Evolutionary conservation across 1,284 basidiomycete genomes (phyloP), one percentile per base, ranked within the genome.

Genomic region (Leccinum subrobustum): DNA sequence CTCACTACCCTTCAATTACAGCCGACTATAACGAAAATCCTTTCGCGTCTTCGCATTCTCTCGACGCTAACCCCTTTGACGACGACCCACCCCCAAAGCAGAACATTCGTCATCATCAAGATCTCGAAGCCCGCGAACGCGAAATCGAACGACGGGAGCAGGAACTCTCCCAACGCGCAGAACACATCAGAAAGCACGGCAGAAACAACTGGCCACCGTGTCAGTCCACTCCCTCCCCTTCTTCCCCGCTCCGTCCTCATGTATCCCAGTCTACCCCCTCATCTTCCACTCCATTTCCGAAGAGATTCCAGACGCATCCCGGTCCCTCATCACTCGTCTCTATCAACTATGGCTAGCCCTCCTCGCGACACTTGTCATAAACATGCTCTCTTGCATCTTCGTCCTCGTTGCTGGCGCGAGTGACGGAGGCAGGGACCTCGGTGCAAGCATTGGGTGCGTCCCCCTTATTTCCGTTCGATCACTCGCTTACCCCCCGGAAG

Each of bases 261-360:
- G 63, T 63, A 60, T 57, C 65, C 59, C 75, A 95, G 93, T 96
- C 83, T 95, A 89, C 72, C 96, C 96, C 20, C 79, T 99, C 68
- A 89, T 98, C 72, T 97, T 89, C 78, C 96, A 98, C 76, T 91
- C 93, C 61, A 96, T 98, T 68, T 74, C 81, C 62, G 89, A 91
- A 62, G 94, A 98, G 73, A 96, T 98, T 57, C 91, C 95, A 5
- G 86, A 92, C 64, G 86, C 88, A 23, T 89, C 88, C 59, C 88
- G 87, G 64, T 82, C 86, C 4, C 83, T 95, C 67, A 89, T 97
- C 66, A 88, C 87, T 59, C 88, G 93, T 53, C 76, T 99, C 61
- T 96, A 93, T 75, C 87, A 90, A 69, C 83, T 95, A 68, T 96
- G 94, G 93, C 86, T 95, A 47, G 85, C 92, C 61, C 87, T 96